A percentile compares a stretch with the other conserved stretches of the same genome.
Evolutionary conservation across 129 eudicot genomes (phyloP).

Genomic region (Dittrichia graveolens): DNA sequence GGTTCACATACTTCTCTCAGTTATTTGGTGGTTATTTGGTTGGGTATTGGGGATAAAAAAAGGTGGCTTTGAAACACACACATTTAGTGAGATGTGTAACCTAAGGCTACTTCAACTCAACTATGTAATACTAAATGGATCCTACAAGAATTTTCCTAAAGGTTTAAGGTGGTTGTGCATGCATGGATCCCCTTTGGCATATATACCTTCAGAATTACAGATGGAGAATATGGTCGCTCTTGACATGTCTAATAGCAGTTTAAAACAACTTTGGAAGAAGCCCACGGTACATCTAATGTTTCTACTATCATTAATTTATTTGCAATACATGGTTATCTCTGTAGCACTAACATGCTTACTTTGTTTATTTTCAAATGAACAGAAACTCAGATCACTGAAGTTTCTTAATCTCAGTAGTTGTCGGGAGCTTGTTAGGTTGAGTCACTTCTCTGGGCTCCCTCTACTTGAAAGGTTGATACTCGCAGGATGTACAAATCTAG

Average conservation of each 20-base stretch:
- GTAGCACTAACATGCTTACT: background rate
- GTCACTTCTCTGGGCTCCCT: conserved; percentile 22
- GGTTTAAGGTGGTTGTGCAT: conserved; percentile 36
- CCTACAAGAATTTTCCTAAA: conserved; percentile 23
- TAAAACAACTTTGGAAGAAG: conserved; percentile 17
- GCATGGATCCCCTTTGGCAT: conserved; percentile 37
- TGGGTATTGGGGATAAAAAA: background rate
- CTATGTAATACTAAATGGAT: conserved; percentile 29
- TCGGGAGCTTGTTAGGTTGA: conserved; percentile 9
- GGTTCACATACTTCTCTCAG: background rate
- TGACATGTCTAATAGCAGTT: conserved; percentile 21
- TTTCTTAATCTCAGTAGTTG: conserved; percentile 24
- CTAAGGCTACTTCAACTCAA: conserved; percentile 29
- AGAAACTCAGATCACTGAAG: conserved; percentile 31
- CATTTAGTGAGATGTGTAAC: conserved; percentile 21
- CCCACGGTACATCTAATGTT: conserved; percentile 2
- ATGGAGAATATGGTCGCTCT: conserved; percentile 24
- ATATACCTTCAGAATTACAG: conserved; percentile 26
- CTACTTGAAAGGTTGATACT: conserved; percentile 20
- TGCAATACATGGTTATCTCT: background rate
- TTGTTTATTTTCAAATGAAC: background rate
- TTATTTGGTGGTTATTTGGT: conserved; percentile 2
- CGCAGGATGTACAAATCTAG: conserved; percentile 14
- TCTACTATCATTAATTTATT: background rate
- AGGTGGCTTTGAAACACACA: conserved; percentile 11